Percentiles rank a stretch among this genome's conserved stretches.
Conservation (phyloP, 768 basidiomycete species). For the button mushroom (Agaricus bisporus) region DNA sequence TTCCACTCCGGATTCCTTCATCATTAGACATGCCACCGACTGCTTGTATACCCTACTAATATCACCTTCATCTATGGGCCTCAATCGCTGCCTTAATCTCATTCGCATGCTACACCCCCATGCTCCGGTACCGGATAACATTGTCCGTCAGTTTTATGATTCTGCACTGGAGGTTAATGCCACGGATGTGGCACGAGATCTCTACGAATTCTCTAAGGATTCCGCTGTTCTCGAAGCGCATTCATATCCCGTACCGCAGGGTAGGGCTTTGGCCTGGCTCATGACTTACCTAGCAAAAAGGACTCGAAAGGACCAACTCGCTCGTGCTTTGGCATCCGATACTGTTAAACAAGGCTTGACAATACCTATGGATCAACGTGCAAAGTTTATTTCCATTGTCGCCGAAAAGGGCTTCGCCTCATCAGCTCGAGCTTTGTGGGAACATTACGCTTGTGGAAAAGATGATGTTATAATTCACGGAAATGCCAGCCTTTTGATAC, state of each 20-base stretch:
- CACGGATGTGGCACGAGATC: constrained; percentile 29
- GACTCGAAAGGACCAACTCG: constrained; percentile 36
- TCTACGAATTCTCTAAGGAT: constrained; percentile 44
- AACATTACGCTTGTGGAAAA: constrained; percentile 39
- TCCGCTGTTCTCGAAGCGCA: constrained; percentile 22
- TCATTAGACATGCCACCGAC: constrained; percentile 34
- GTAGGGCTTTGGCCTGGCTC: constrained; percentile 43
- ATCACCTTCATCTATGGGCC: constrained; percentile 26
- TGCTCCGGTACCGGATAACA: constrained; percentile 33
- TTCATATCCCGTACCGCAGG: constrained; percentile 46
- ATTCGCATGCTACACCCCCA: constrained; percentile 27
- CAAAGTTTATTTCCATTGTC: constrained; percentile 38
- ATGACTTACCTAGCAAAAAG: constrained; percentile 35
- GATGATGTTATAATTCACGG: constrained; percentile 36
- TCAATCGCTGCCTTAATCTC: constrained; percentile 34
- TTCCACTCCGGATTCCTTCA: constrained; percentile 14
- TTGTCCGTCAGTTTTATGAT: constrained; percentile 43
- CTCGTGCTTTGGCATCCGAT: constrained; percentile 44
- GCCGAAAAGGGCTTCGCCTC: constrained; percentile 43
- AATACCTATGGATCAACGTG: constrained; percentile 40
- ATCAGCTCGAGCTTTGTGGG: constrained; percentile 51
- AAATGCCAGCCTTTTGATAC: constrained; percentile 37
- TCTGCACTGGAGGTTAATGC: constrained; percentile 24
- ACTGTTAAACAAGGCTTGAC: constrained; percentile 33
- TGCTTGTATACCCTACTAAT: constrained; percentile 35